These are phyloP conservation scores for Microbotryum lychnidis-dioicae DNA, from an alignment of 1,284 basidiomycete species.

Conservation along the genomic window DNA sequence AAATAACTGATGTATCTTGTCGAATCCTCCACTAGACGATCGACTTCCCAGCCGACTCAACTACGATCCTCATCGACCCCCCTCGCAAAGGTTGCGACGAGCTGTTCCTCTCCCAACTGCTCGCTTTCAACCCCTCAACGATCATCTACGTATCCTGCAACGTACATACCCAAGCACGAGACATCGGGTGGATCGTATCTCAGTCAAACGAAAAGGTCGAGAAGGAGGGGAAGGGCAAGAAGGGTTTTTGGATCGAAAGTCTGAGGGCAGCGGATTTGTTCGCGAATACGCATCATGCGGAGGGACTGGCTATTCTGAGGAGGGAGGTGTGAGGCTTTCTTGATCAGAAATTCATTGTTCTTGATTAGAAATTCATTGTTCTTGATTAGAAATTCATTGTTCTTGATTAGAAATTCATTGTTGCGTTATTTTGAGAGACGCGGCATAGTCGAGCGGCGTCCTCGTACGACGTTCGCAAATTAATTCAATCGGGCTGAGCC, in stretches of 20 bases:
- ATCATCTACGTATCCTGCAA: slow-evolving; percentile 93
- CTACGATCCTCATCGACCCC: slow-evolving; percentile 73
- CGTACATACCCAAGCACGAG: slow-evolving; percentile 72
- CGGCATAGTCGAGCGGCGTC: too few species aligned
- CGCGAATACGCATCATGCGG: slow-evolving; percentile 85
- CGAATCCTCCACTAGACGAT: slow-evolving; percentile 42
- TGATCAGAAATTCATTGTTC: too few species aligned
- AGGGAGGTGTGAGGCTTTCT: slow-evolving; percentile 13
- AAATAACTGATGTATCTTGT: slow-evolving; percentile 50
- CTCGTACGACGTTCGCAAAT: too few species aligned
- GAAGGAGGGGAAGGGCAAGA: slow-evolving; percentile 40
- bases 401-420: too few species aligned
- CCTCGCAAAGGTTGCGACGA: slow-evolving; percentile 85
- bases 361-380: too few species aligned
- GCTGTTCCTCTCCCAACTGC: slow-evolving; percentile 67
- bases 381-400: too few species aligned
- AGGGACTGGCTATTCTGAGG: slow-evolving; percentile 61
- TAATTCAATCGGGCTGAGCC: too few species aligned
- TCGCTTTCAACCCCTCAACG: slow-evolving; percentile 58
- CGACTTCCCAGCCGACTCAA: slow-evolving; percentile 58
- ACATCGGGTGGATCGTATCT: slow-evolving; percentile 62
- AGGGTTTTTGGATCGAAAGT: slow-evolving; percentile 62
- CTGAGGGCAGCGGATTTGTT: slow-evolving; percentile 83
- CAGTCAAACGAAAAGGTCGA: slow-evolving; percentile 39
- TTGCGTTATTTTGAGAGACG: too few species aligned